These are phyloP conservation scores for Lasiosphaeria ovina DNA, from an alignment of 495 filamentous ascomycete species.

Conservation along the genomic window DNA sequence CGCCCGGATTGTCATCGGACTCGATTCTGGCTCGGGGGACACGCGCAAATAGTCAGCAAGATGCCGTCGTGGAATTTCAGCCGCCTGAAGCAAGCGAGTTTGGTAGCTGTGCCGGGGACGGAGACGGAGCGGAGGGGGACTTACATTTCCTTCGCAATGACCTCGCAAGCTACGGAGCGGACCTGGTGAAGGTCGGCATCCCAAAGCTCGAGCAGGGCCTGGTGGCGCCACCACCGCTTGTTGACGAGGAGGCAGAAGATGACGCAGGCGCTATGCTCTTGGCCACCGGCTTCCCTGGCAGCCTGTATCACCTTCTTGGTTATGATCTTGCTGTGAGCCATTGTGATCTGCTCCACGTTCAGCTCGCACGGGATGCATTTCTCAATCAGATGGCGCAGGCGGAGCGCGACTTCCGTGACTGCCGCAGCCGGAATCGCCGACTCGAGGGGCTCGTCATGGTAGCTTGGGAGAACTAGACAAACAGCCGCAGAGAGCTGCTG, in stretches of 20 bases:
- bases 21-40: constrained; percentile 61
- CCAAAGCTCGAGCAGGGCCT: constrained; percentile 81
- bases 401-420: constrained; percentile 84
- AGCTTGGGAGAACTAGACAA: constrained; percentile 59
- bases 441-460: constrained; percentile 48
- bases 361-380: constrained; percentile 85
- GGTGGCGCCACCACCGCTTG: constrained; percentile 85
- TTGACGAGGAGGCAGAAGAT: constrained; percentile 83
- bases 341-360: constrained; percentile 65
- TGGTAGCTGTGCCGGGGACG: no score
- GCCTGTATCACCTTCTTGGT: constrained; percentile 74
- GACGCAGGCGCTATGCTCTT: constrained; percentile 72
- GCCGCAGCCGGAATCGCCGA: constrained; percentile 65
- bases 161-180: constrained; percentile 82
- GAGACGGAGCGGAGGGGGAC: constrained; percentile 7
- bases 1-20: constrained; percentile 68
- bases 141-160: constrained; percentile 87
- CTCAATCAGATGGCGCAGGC: constrained; percentile 88
- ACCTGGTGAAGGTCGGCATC: constrained; percentile 80
- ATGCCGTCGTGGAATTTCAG: no score
- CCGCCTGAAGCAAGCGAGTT: no score
- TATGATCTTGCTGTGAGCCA: constrained; percentile 79
- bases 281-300: constrained; percentile 74
- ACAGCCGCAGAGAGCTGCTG: not conserved
- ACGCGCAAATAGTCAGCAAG: no score